Percentiles rank a stretch among this genome's conserved stretches.
phyloP scores from a whole-genome alignment of 345 rosid genomes.

The Arabidopsis arenosa region DNA sequence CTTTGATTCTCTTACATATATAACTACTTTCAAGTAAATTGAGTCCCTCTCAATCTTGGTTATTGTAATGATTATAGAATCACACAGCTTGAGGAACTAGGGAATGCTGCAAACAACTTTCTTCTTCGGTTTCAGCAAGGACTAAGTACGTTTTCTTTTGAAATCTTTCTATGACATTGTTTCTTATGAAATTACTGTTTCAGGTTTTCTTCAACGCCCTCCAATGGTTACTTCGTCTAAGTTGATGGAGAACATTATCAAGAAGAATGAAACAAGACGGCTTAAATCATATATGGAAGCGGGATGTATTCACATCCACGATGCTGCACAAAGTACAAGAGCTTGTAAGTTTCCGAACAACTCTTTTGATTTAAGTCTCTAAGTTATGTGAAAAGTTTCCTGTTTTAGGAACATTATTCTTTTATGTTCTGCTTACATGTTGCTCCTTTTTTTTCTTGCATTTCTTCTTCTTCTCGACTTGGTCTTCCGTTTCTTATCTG shows the following conservation, averaged over 20 bases:
- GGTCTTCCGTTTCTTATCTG: background rate
- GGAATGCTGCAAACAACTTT: constrained; percentile 48
- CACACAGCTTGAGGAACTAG: constrained; percentile 67
- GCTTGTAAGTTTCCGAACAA: constrained; percentile 58
- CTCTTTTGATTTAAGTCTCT: constrained; percentile 1
- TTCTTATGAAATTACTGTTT: background rate
- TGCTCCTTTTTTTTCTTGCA: background rate
- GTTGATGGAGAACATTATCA: constrained; percentile 56
- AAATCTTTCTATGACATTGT: no score
- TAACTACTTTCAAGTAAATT: background rate
- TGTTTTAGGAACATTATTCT: background rate
- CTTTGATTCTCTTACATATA: constrained; percentile 4
- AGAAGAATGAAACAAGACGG: constrained; percentile 66
- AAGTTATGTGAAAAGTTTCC: background rate
- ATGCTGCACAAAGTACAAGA: constrained; percentile 52
- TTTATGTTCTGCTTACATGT: constrained; percentile 5
- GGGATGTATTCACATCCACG: constrained; percentile 58
- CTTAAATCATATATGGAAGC: constrained; percentile 63
- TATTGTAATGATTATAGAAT: constrained; percentile 45
- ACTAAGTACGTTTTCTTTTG: constrained; percentile 63
- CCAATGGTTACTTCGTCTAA: constrained; percentile 55
- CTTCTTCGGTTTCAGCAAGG: constrained; percentile 64
- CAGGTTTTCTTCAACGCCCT: constrained; percentile 70
- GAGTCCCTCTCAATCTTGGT: background rate
- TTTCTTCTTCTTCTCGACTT: background rate